Percentiles rank a stretch among this genome's conserved stretches.
Conservation (phyloP, 2,329 filamentous ascomycete species). For the Aaosphaeria arxii region DNA sequence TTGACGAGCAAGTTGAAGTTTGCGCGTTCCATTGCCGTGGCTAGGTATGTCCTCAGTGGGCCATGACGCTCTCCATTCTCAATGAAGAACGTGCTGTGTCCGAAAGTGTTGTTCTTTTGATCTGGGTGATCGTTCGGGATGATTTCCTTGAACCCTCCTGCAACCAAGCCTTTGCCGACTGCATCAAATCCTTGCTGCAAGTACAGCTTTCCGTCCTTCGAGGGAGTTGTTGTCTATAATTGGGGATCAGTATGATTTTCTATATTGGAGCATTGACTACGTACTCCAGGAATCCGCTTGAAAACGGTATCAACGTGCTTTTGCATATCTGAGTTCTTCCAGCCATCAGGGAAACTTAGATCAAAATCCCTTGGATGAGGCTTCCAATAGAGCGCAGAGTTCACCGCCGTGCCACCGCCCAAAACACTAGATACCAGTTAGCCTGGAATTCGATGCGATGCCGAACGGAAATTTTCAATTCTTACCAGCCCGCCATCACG, state of each 20-base stretch:
- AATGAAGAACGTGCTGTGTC: conserved; percentile 63
- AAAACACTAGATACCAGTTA: conserved; percentile 42
- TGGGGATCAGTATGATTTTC: neutral
- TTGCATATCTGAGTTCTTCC: conserved; percentile 62
- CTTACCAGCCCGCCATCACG: conserved; percentile 62
- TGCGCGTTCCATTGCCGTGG: conserved; percentile 52
- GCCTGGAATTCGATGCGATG: neutral
- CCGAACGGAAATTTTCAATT: neutral
- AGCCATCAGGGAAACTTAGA: conserved; percentile 66
- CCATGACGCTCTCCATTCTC: conserved; percentile 62
- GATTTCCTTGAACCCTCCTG: conserved; percentile 60
- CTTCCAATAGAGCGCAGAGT: conserved; percentile 65
- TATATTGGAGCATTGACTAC: neutral
- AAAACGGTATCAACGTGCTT: conserved; percentile 60
- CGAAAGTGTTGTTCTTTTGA: conserved; percentile 59
- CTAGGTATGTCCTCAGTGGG: conserved; percentile 66
- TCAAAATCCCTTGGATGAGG: conserved; percentile 65
- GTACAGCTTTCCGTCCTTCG: conserved; percentile 62
- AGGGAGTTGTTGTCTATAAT: conserved; percentile 58
- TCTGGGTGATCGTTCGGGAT: conserved; percentile 57
- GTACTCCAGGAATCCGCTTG: conserved; percentile 54
- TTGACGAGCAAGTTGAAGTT: conserved; percentile 66
- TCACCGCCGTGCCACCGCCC: conserved; percentile 64
- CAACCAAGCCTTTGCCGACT: conserved; percentile 55
- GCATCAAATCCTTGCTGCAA: conserved; percentile 61